Evolutionary conservation across 2,329 filamentous ascomycete species (phyloP).

Genomic region (Didymella arachidicola): DNA sequence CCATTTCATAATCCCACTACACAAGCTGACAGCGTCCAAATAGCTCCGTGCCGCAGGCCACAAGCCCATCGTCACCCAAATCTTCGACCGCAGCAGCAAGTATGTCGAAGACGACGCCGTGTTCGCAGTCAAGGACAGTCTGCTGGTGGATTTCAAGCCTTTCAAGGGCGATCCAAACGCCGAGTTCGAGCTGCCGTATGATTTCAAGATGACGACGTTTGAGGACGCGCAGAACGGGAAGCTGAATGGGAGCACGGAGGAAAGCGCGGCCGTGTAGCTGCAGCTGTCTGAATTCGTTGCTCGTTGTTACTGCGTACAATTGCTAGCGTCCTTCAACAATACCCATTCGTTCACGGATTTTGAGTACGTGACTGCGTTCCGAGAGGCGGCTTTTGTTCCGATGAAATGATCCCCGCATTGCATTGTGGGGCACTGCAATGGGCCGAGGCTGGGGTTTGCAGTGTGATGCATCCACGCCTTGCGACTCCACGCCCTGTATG

Average conservation of each 20-base stretch:
- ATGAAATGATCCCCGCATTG: slow-evolving; percentile 1
- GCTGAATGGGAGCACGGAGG: slow-evolving; percentile 37
- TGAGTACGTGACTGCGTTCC: background rate
- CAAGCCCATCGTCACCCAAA: slow-evolving; percentile 77
- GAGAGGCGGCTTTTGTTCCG: slow-evolving; percentile 4
- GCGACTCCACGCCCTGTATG: slow-evolving; percentile 11
- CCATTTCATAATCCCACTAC: background rate
- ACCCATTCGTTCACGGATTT: background rate
- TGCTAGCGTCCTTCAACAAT: background rate
- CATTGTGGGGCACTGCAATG: slow-evolving; percentile 1
- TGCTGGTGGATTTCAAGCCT: slow-evolving; percentile 65
- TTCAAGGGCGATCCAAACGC: slow-evolving; percentile 61
- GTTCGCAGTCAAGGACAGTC: slow-evolving; percentile 66
- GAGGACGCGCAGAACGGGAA: slow-evolving; percentile 44
- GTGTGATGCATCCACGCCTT: slow-evolving; percentile 6
- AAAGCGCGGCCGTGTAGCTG: slow-evolving; percentile 23
- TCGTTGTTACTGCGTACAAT: background rate
- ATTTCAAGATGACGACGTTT: slow-evolving; percentile 56
- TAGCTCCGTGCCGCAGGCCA: slow-evolving; percentile 65
- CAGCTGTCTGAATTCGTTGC: background rate
- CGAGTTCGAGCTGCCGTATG: slow-evolving; percentile 62
- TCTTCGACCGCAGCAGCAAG: slow-evolving; percentile 73
- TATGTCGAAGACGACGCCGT: slow-evolving; percentile 68
- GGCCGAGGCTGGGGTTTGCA: slow-evolving; percentile 6
- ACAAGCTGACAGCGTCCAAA: background rate